Conservation (phyloP, 2,329 filamentous ascomycete genomes). For the Berkeleyomyces basicola region DNA sequence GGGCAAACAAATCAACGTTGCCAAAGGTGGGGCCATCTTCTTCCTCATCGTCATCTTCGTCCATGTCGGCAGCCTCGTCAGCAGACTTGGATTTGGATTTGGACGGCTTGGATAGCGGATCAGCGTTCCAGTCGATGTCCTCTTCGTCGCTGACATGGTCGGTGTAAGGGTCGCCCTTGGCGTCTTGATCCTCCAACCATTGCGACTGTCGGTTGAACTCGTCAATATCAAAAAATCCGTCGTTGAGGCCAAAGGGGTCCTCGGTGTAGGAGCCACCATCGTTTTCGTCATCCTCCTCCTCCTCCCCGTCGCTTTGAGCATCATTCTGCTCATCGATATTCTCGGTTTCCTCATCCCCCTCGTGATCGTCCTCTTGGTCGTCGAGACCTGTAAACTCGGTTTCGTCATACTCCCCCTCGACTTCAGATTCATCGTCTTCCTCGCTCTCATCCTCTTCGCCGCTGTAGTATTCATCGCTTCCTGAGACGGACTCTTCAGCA, state of each 20-base stretch:
- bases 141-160: slow-evolving; percentile 68
- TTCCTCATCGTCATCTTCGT: slow-evolving; percentile 39
- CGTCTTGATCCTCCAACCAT: slow-evolving; percentile 74
- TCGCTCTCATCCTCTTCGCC: slow-evolving; percentile 22
- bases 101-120: slow-evolving; percentile 42
- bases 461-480: slow-evolving; percentile 21
- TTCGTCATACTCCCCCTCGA: slow-evolving; percentile 14
- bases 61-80: slow-evolving; percentile 20
- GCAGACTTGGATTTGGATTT: slow-evolving; percentile 20
- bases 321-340: slow-evolving; percentile 11
- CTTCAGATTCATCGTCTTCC: slow-evolving; percentile 22
- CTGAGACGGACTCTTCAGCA: slow-evolving; percentile 19
- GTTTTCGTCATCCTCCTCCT: slow-evolving; percentile 27
- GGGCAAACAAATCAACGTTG: slow-evolving; percentile 56
- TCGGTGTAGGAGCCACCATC: slow-evolving; percentile 40
- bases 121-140: slow-evolving; percentile 70
- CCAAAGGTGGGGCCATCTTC: slow-evolving; percentile 72
- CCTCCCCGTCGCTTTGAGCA: slow-evolving; percentile 19
- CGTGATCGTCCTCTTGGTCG: slow-evolving; percentile 20
- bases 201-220: slow-evolving; percentile 92
- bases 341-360: slow-evolving; percentile 3
- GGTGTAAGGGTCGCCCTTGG: slow-evolving; percentile 56
- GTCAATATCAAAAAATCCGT: slow-evolving; percentile 96
- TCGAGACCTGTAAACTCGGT: slow-evolving; percentile 16
- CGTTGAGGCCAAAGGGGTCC: slow-evolving; percentile 77